Conservation (phyloP, 2,329 filamentous ascomycete genomes). For the Herpotrichia juniperi region DNA sequence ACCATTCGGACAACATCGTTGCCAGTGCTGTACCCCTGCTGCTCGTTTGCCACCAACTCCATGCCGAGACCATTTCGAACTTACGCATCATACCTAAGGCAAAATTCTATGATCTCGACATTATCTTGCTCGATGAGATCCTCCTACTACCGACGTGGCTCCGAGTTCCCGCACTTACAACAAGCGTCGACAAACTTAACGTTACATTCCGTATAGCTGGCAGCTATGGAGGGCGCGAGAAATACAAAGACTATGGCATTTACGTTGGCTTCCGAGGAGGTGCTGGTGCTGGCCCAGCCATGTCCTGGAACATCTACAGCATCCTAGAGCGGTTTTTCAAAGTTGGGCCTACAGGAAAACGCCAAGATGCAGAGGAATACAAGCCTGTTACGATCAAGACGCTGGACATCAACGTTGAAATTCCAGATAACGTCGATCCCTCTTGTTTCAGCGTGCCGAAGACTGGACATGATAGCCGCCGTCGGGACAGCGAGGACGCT, state of each 20-base stretch:
- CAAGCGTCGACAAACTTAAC: constrained; percentile 12
- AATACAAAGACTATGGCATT: constrained; percentile 1
- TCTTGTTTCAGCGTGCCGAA: constrained; percentile 3
- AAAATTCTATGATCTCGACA: constrained; percentile 15
- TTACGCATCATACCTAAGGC: not conserved
- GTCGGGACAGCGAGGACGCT: not conserved
- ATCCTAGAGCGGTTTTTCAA: constrained; percentile 22
- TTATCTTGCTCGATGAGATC: constrained; percentile 20
- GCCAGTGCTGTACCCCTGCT: constrained; percentile 9
- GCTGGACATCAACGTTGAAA: constrained; percentile 20
- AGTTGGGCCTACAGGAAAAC: constrained; percentile 11
- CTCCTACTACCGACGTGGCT: constrained; percentile 20
- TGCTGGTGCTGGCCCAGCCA: constrained; percentile 7
- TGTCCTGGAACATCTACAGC: constrained; percentile 19
- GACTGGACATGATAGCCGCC: not conserved
- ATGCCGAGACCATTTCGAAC: constrained; percentile 14
- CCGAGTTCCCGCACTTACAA: constrained; percentile 13
- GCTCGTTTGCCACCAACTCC: constrained; percentile 19
- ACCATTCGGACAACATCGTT: constrained; percentile 2
- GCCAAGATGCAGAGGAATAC: not conserved
- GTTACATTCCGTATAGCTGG: constrained; percentile 19
- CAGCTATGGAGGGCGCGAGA: not conserved
- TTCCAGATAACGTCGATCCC: constrained; percentile 7
- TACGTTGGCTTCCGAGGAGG: constrained; percentile 11
- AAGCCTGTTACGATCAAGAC: constrained; percentile 13